Evolutionary conservation across 2,329 filamentous ascomycete genomes (phyloP), one percentile per base, ranked within the genome.

Genomic region (Fusarium cicatricum): DNA sequence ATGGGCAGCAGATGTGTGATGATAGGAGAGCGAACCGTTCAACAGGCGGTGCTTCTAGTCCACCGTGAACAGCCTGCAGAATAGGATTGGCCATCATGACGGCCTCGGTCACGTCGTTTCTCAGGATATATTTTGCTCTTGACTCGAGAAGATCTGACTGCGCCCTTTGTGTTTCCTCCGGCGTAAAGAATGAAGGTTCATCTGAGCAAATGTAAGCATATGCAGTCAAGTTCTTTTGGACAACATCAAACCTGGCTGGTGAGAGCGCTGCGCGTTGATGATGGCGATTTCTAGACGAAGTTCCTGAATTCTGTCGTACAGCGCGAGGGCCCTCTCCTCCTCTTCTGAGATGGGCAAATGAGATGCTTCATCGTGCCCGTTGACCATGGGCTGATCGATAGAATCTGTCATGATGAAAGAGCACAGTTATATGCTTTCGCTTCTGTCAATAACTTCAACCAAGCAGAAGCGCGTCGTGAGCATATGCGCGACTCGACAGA

Each of bases 51-150:
- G 85, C 83, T 55, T 85, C 81, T 11, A 83, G 84, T 37, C 86
- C 86, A 55, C 84, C 78, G 71, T 96, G 90, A 33, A 94, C 86
- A 7, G 91, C 89, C 68, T 90, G 91, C 52, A 96, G 78, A 34
- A 90, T 86, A 8, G 92, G 91, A 66, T 91, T 89, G 52, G 87
- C 87, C 64, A 86, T 85, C 62, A 95, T 75, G 47, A 91, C 85
- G 40, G 82, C 86, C 58, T 90, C 85, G 17, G 88, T 80, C 17
- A 90, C 86, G 57, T 86, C 86, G 71, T 88, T 88, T 60, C 86
- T 86, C 51, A 94, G 79, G 34, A 85, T 81, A 73, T 91, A 90
- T 53, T 82, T 81, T 50, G 90, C 87, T 69, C 87, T 86, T 21
- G 90, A 85, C 64, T 91, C 84, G 26, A 94, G 79, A 17, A 91